Evolutionary conservation across 23 red algal species (phyloP).

Genomic region (Rhodosorus marinus): DNA sequence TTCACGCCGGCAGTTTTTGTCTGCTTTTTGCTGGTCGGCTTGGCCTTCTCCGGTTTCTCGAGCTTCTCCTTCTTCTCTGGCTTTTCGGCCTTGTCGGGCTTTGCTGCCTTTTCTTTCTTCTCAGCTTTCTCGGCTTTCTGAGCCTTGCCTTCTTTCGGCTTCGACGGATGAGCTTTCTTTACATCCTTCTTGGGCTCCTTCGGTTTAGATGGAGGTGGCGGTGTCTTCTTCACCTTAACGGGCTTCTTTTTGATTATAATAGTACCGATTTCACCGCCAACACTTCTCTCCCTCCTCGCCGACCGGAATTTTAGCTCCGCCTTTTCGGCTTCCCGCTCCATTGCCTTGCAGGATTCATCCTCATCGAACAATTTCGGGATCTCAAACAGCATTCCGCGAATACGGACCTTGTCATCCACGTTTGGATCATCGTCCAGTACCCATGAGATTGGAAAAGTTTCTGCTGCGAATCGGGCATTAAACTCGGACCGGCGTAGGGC

Average conservation of each 20-base stretch:
- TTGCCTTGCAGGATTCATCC: constrained; percentile 17
- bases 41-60: not conserved
- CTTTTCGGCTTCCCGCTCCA: constrained; percentile 40
- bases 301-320: constrained; percentile 44
- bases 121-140: not conserved
- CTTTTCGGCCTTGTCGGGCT: not conserved
- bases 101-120: not conserved
- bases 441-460: constrained; percentile 19
- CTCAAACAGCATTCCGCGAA: constrained; percentile 25
- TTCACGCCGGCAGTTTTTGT: not conserved
- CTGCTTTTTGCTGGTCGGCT: not conserved
- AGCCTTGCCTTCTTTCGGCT: not conserved
- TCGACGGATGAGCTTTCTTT: not conserved
- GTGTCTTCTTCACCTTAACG: constrained; percentile 19
- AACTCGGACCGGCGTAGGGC: constrained; percentile 27
- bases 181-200: not conserved
- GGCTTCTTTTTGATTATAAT: constrained; percentile 10
- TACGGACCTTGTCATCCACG: constrained; percentile 10
- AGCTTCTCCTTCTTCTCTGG: not conserved
- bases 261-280: constrained; percentile 61
- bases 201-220: not conserved
- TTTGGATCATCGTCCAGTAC: constrained; percentile 34
- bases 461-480: constrained; percentile 10
- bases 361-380: constrained; percentile 38
- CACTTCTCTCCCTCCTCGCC: constrained; percentile 35